Evolutionary conservation across 2,329 filamentous ascomycete genomes (phyloP), one percentile per base, ranked within the genome.

Genomic region (Mollisia scopiformis): DNA sequence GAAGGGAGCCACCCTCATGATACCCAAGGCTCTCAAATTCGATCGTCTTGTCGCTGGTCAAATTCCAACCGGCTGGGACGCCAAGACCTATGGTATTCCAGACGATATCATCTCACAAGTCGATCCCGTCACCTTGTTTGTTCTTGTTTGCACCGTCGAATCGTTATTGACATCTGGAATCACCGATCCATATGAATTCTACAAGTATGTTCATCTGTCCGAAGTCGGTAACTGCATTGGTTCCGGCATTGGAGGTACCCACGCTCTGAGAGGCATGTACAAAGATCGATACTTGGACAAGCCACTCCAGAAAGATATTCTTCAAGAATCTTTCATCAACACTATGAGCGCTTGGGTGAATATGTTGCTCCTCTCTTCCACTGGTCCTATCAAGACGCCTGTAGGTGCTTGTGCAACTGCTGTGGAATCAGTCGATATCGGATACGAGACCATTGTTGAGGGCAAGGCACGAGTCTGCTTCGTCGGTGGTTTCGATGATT

Each of bases 301-400:
- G 81, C 95, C 94, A 58, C 86, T 99, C 53, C 96, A 99, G 79
- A 99, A 98, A 80, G 95, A 99, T 74, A 97, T 99, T 75, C 85
- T 99, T 14, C 96, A 99, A 75, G 95, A 99, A 79, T 98, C 95
- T 13, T 99, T 99, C 84, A 98, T 99, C 85, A 99, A 99, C 84
- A 99, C 95, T 58, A 99, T 99, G 94, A 90, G 92, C 70, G 95
- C 95, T 16, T 99, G 95, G 95, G 93, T 99, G 60, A 99, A 99
- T 83, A 99, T 99, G 95, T 82, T 99, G 79, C 83, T 99, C 66
- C 82, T 99, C 66, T 99, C 95, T 4, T 98, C 95, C 5, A 98
- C 95, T 55, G 95, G 95, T 69, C 92, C 95, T 43, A 98, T 99
- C 84, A 97, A 98, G 84, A 98, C 96, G 0, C 95, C 95, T 3